Conservation (phyloP, 176 grass and related monocot genomes). For the Triticum turgidum region DNA sequence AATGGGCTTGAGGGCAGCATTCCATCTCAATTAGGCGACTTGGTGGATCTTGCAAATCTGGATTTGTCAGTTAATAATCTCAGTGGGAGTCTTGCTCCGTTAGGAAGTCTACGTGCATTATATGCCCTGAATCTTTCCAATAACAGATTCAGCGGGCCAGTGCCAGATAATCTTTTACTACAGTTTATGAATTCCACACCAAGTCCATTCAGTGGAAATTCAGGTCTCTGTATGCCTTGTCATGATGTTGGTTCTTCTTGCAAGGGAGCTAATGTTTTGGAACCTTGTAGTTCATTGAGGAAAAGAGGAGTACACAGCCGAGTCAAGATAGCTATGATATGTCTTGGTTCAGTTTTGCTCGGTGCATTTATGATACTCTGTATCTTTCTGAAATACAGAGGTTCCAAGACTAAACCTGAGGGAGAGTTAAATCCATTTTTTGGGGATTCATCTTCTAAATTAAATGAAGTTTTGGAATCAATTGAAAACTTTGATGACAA, state of each 20-base stretch:
- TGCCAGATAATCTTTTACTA: constrained; percentile 45
- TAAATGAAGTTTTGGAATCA: constrained; percentile 52
- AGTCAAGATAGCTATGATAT: constrained; percentile 34
- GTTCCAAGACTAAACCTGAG: constrained; percentile 9
- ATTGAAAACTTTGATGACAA: constrained; percentile 64
- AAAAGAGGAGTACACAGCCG: constrained; percentile 15
- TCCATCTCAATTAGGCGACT: neutral
- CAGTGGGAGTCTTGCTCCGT: constrained; percentile 39
- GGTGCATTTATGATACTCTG: constrained; percentile 35
- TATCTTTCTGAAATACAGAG: constrained; percentile 18
- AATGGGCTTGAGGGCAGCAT: constrained; percentile 11
- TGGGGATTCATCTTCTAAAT: constrained; percentile 47
- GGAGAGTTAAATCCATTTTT: constrained; percentile 22
- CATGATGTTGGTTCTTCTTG: constrained; percentile 39
- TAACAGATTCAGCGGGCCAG: constrained; percentile 51
- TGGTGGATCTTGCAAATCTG: constrained; percentile 39
- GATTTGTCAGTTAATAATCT: constrained; percentile 79
- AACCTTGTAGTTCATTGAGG: constrained; percentile 30
- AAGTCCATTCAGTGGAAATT: constrained; percentile 63
- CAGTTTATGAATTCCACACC: constrained; percentile 37
- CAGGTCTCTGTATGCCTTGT: constrained; percentile 50
- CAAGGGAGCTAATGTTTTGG: constrained; percentile 22
- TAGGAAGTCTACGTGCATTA: constrained; percentile 46
- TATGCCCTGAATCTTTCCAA: constrained; percentile 53
- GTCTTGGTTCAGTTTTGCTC: constrained; percentile 42